These are phyloP conservation scores for Chlamydomonas reinhardtii DNA, from an alignment of 163 green algal species.

Conservation along the genomic window DNA sequence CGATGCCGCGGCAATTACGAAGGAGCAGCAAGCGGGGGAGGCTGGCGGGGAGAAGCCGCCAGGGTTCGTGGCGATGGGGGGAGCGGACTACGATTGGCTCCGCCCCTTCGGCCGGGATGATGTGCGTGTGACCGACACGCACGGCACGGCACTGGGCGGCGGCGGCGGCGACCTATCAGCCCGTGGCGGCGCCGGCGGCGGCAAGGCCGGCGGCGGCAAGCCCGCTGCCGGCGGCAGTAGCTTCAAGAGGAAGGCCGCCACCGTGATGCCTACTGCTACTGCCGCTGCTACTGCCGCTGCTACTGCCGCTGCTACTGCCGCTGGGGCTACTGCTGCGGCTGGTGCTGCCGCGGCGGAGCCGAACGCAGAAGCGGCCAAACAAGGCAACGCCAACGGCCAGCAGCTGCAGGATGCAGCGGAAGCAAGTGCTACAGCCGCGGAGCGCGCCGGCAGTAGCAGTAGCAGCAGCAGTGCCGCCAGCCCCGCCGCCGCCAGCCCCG, in stretches of 20 bases:
- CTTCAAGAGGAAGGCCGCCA: background rate
- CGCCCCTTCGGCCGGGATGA: conserved; percentile 43
- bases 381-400: no score
- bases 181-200: background rate
- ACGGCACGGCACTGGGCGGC: conserved; percentile 20
- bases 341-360: no score
- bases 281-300: no score
- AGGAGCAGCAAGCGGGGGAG: background rate
- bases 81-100: conserved; percentile 71
- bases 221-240: no score
- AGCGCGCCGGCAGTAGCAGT: background rate
- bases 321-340: no score
- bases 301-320: no score
- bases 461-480: background rate
- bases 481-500: conserved; percentile 12
- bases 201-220: no score
- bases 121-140: conserved; percentile 1
- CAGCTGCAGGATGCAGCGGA: no score
- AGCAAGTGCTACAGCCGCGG: no score
- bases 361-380: no score
- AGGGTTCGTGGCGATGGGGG: conserved; percentile 58
- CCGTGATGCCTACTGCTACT: background rate
- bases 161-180: background rate
- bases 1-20: no score
- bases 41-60: background rate